These are phyloP conservation scores for Dothideomycetidae sp. DNA, from an alignment of 2,329 filamentous ascomycete species.

Conservation along the genomic window DNA sequence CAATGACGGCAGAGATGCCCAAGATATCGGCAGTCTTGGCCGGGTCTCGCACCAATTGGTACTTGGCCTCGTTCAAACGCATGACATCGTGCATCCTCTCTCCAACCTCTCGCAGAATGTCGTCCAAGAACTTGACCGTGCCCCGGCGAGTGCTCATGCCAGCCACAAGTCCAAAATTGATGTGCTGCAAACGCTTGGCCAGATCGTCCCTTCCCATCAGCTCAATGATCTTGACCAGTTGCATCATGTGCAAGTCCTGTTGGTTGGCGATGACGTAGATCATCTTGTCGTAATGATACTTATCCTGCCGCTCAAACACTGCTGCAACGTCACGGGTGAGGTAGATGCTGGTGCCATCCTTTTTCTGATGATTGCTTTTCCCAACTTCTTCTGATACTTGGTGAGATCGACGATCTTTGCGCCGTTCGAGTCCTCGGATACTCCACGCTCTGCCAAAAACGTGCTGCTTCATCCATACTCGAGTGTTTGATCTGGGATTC, in stretches of 20 bases:
- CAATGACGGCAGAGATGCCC: constrained; percentile 91
- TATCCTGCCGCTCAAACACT: constrained; percentile 46
- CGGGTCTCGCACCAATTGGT: constrained; percentile 74
- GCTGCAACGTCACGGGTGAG: constrained; percentile 56
- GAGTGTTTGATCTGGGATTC: constrained; percentile 52
- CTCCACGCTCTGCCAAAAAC: constrained; percentile 42
- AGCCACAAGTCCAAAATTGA: constrained; percentile 53
- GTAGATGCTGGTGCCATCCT: constrained; percentile 53
- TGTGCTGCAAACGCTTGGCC: constrained; percentile 44
- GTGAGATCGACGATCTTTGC: constrained; percentile 55
- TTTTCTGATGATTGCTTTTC: constrained; percentile 52
- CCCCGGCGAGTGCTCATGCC: constrained; percentile 52
- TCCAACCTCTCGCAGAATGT: constrained; percentile 45
- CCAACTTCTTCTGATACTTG: constrained; percentile 54
- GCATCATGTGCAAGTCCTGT: constrained; percentile 49
- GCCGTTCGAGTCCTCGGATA: constrained; percentile 50
- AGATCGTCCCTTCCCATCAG: constrained; percentile 47
- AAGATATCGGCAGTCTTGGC: constrained; percentile 70
- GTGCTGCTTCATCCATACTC: constrained; percentile 46
- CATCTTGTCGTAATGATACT: constrained; percentile 52
- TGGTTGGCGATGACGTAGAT: constrained; percentile 52
- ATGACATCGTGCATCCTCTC: constrained; percentile 98
- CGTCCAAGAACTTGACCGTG: constrained; percentile 31
- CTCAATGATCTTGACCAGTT: constrained; percentile 51
- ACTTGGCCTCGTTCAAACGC: constrained; percentile 80